Base-by-base conservation (phyloP, 2,329 filamentous ascomycete species). In the Fusarium sp. region DNA sequence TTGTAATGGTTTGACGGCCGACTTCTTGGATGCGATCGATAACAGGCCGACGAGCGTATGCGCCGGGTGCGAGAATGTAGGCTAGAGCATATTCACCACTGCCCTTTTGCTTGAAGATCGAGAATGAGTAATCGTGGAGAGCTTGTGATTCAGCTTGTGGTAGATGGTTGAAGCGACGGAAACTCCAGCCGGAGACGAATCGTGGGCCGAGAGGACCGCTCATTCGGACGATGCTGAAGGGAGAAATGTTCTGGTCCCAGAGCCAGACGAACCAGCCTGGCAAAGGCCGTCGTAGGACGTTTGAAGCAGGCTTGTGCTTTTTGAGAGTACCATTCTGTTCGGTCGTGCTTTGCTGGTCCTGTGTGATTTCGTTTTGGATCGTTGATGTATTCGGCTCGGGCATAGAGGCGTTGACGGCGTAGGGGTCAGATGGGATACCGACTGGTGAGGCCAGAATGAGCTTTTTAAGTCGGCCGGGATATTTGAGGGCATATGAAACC, bases 211-310 rank as follows among this genome's bases (percentile, higher is more conserved):
- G 85, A 0, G 96, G 96, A 2, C 96, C 96, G 4, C 94, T 89
- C 87, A 95, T 92, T 68, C 96, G 93, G 20, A 99, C 90, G 55
- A 99, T 86, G 74, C 92, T 96, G 82, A 99, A 99, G 12, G 96
- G 96, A 0, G 95, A 98, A 73, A 98, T 90, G 80, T 99, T 99
- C 76, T 95, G 93, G 75, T 99, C 96, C 96, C 96, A 99, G 9
- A 99, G 90, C 84, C 95, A 98, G 63, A 92, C 91, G 26, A 98
- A 86, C 95, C 96, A 98, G 82, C 92, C 91, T 0, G 95, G 94
- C 6, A 96, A 82, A 5, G 91, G 92, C 20, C 89, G 83, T 75
- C 85, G 82, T 44, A 83, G 84, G 2, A 78, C 76, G 20, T 77
- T 77, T n/a, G 75, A 73, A 17, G 63, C 79, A 64, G 66, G 80